Evolutionary conservation across 1,139 yeast genomes (phyloP).

Genomic region (Pichia sp.): DNA sequence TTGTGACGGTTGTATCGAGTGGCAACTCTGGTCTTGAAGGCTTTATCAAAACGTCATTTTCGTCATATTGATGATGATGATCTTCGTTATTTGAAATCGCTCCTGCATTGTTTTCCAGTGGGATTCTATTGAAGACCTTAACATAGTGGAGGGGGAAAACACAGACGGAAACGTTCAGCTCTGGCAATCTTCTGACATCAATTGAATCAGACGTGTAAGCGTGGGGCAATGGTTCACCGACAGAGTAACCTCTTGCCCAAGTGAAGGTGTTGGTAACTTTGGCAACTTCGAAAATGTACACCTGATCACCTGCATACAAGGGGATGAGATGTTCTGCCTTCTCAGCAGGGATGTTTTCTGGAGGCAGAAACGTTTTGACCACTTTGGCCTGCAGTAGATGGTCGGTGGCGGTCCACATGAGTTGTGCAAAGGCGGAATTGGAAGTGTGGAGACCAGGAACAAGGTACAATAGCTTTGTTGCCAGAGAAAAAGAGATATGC

Average conservation of each 20-base stretch:
- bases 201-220: constrained; percentile 59
- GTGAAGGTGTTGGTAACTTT: neutral
- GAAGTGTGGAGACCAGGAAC: too few species aligned
- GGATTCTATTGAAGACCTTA: constrained; percentile 31
- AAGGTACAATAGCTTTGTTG: too few species aligned
- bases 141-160: constrained; percentile 59
- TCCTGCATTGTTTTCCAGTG: constrained; percentile 6
- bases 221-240: constrained; percentile 57
- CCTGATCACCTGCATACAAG: constrained; percentile 74
- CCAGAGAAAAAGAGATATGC: too few species aligned
- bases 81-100: too few species aligned
- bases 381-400: neutral
- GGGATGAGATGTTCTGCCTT: neutral
- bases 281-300: constrained; percentile 66
- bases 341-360: neutral
- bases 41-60: constrained; percentile 5
- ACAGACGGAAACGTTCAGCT: constrained; percentile 42
- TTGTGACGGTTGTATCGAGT: constrained; percentile 34
- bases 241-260: constrained; percentile 79
- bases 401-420: neutral
- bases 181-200: constrained; percentile 58
- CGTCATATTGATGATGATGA: constrained; percentile 13
- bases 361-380: neutral
- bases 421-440: too few species aligned
- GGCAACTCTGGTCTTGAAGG: constrained; percentile 48